Base-by-base conservation (phyloP, 2,329 filamentous ascomycete genomes). In the Ascochyta pisi region DNA sequence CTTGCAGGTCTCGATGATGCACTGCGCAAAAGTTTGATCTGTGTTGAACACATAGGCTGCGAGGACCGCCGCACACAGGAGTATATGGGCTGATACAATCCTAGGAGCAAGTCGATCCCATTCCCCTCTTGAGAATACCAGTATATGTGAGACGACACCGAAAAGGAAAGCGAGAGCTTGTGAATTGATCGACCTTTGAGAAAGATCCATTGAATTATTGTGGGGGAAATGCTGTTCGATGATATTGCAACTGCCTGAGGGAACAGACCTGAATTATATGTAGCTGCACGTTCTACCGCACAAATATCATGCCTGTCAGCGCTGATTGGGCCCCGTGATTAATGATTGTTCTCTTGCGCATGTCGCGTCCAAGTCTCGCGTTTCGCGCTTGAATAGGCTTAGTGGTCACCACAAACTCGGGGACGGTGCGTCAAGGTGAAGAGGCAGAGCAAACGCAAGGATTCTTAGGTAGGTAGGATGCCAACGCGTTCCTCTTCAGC, bases 321-420 rank as follows among this genome's bases (percentile, higher is more conserved):
- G 16, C 15, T 6, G 1, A 16, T 33, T 16, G 23, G n/a, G 37
- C 26, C 13, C 5, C 34, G 38, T n/a, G 12, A 40, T 23, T 16
- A 38, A 33, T n/a, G 15, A 43, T 43, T 45, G 41, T 35, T 45
- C 9, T 31, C 31, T 55, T 16, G 40, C 48, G 22, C 51, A 27
- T 34, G 19, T 49, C 33, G 31, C 22, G 33, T 38, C 44, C 31
- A 26, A 24, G n/a, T 7, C 34, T 55, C 46, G 52, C 46, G 23
- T 55, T 50, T 55, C 46, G 52, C 46, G 52, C 41, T 50, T 12
- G 22, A 27, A 29, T 23, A 50, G 45, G 52, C 23, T 37, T 41
- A 55, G 52, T 19, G 40, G 26, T 44, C 43, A n/a, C 23, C n/a
- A 12, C 19, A 33, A 9, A 37, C 12, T 22, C 34, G 6, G 16